phyloP scores from a whole-genome alignment of 2,329 filamentous ascomycete genomes.

The Didymella sp. region DNA sequence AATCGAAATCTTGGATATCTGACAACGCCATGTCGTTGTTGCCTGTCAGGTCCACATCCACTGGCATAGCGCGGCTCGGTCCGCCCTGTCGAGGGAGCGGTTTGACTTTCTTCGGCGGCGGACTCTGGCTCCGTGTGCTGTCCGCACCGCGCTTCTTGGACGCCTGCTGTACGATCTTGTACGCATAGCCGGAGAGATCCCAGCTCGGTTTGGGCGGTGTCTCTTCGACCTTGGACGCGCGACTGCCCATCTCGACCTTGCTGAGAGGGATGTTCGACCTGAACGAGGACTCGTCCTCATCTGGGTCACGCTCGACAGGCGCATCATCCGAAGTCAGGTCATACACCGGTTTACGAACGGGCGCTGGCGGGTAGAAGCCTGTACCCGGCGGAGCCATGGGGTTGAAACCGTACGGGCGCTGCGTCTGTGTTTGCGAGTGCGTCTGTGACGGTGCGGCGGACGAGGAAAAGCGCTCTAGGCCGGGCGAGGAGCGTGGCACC shows the following conservation, averaged over 20 bases:
- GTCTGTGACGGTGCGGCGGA: slow-evolving; percentile 48
- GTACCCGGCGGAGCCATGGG: slow-evolving; percentile 82
- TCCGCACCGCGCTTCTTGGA: slow-evolving; percentile 41
- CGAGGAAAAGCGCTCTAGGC: slow-evolving; percentile 52
- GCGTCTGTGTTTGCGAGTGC: slow-evolving; percentile 63
- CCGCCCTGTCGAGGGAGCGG: slow-evolving; percentile 36
- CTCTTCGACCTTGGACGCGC: slow-evolving; percentile 39
- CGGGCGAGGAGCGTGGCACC: slow-evolving; percentile 87
- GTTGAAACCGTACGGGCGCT: slow-evolving; percentile 69
- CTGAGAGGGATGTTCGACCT: slow-evolving; percentile 67
- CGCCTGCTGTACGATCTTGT: slow-evolving; percentile 25
- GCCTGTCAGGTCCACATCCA: slow-evolving; percentile 39
- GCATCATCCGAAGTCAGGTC: slow-evolving; percentile 55
- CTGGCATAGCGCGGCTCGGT: slow-evolving; percentile 45
- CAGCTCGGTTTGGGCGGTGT: slow-evolving; percentile 44
- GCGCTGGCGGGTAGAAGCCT: slow-evolving; percentile 60
- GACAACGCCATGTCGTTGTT: slow-evolving; percentile 30
- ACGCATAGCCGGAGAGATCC: slow-evolving; percentile 37
- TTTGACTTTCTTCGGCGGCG: slow-evolving; percentile 37
- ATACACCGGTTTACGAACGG: slow-evolving; percentile 51
- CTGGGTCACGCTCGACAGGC: slow-evolving; percentile 57
- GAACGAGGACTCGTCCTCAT: slow-evolving; percentile 50
- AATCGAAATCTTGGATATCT: slow-evolving; percentile 54
- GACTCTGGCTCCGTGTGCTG: slow-evolving; percentile 18
- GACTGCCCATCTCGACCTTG: slow-evolving; percentile 54